Conservation (phyloP, 352 stramenopile genomes). For the Phytophthora tentaculata region DNA sequence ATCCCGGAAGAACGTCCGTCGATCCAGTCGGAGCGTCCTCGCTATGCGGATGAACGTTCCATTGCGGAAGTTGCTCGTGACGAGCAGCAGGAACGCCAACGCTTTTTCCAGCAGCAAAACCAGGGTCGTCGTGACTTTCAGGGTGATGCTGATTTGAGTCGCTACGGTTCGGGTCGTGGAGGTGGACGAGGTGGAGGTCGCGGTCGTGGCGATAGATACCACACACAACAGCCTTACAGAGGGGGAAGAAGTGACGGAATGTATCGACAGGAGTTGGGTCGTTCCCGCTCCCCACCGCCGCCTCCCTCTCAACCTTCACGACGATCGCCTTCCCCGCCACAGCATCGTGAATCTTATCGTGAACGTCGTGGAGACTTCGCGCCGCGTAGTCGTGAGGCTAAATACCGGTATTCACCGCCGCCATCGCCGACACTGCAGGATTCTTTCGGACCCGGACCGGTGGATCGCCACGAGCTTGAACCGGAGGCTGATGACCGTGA, state of each 20-base stretch:
- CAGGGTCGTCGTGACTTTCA: constrained; percentile 44
- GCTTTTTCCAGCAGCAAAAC: constrained; percentile 44
- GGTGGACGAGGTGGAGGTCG: constrained; percentile 34
- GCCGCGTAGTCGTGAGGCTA: constrained; percentile 21
- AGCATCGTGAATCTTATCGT: constrained; percentile 36
- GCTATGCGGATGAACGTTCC: constrained; percentile 50
- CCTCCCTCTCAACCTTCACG: not conserved
- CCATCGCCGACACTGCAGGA: constrained; percentile 33
- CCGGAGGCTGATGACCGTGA: constrained; percentile 26
- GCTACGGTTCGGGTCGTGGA: constrained; percentile 39
- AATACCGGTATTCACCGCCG: constrained; percentile 31
- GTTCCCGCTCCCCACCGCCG: constrained; percentile 26
- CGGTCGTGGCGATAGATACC: constrained; percentile 28
- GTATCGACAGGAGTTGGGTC: constrained; percentile 23
- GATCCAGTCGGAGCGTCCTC: constrained; percentile 31
- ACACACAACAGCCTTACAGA: constrained; percentile 12
- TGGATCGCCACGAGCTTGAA: constrained; percentile 25
- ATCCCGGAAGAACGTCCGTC: constrained; percentile 24
- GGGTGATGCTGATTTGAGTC: constrained; percentile 37
- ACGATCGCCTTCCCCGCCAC: constrained; percentile 27
- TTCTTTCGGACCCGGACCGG: constrained; percentile 15
- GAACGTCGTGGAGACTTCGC: constrained; percentile 31
- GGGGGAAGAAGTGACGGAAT: constrained; percentile 21
- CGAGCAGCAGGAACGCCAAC: constrained; percentile 50
- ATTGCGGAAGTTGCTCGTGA: constrained; percentile 63